These are phyloP conservation scores for Kalaharituber pfeilii DNA, from an alignment of 2,329 filamentous ascomycete genomes.

Conservation along the genomic window DNA sequence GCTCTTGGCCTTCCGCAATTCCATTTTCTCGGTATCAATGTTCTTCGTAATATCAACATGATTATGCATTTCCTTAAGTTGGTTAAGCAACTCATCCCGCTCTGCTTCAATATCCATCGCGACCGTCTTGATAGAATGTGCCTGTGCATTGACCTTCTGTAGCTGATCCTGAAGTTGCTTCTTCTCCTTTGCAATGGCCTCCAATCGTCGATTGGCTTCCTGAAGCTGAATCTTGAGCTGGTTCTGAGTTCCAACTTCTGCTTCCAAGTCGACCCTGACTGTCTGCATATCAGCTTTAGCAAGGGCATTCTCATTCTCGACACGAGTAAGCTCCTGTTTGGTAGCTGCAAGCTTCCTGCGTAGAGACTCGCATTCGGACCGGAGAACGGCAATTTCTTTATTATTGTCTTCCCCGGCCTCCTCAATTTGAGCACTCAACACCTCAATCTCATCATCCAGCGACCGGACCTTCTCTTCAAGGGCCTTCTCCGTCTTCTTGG, in stretches of 20 bases:
- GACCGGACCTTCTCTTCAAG: slow-evolving; percentile 64
- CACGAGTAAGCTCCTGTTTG: slow-evolving; percentile 19
- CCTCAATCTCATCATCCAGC: slow-evolving; percentile 37
- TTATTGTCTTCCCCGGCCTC: slow-evolving; percentile 45
- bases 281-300: slow-evolving; percentile 23
- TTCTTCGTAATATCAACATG: slow-evolving; percentile 41
- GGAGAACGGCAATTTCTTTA: slow-evolving; percentile 31
- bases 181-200: slow-evolving; percentile 42
- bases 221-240: slow-evolving; percentile 40
- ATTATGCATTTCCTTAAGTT: slow-evolving; percentile 40
- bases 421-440: slow-evolving; percentile 36
- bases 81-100: slow-evolving; percentile 46
- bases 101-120: slow-evolving; percentile 45
- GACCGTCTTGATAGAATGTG: slow-evolving; percentile 40
- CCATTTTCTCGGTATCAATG: slow-evolving; percentile 50
- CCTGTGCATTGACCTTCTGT: slow-evolving; percentile 40
- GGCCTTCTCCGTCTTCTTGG: slow-evolving; percentile 44
- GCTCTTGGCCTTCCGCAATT: slow-evolving; percentile 48
- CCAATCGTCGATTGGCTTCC: slow-evolving; percentile 42
- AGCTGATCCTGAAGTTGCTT: slow-evolving; percentile 47
- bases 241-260: slow-evolving; percentile 31
- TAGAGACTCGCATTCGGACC: slow-evolving; percentile 30
- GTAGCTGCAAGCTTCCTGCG: slow-evolving; percentile 17
- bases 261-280: slow-evolving; percentile 23
- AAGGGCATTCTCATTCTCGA: slow-evolving; percentile 22